Conservation (phyloP, 2,329 filamentous ascomycete species). For the Phyllosticta citribraziliensis region DNA sequence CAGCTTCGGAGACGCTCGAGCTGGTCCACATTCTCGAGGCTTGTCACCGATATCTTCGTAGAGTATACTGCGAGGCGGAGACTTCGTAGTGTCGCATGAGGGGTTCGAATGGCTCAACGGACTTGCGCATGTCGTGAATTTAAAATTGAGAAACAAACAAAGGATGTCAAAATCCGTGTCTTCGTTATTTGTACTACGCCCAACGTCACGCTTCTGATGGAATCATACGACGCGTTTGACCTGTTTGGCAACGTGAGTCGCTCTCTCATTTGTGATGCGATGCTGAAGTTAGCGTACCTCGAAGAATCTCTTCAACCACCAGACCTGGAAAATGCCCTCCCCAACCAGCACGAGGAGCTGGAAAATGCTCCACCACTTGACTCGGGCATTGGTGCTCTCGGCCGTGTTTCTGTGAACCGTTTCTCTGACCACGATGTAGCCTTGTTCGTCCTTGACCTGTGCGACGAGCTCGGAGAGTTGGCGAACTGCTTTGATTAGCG, state of each 20-base stretch:
- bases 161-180: background rate
- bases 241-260: conserved; percentile 22
- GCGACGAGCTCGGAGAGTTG: conserved; percentile 73
- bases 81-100: too few species aligned
- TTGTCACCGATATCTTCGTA: too few species aligned
- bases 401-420: conserved; percentile 92
- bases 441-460: conserved; percentile 95
- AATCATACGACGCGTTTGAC: conserved; percentile 55
- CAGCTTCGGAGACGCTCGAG: too few species aligned
- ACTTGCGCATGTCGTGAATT: too few species aligned
- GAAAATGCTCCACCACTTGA: conserved; percentile 99
- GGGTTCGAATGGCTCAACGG: too few species aligned
- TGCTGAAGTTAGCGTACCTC: conserved; percentile 47
- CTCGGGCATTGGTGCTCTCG: conserved; percentile 91
- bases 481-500: conserved; percentile 51
- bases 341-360: conserved; percentile 81
- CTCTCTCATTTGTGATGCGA: conserved; percentile 11
- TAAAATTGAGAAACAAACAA: background rate
- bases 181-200: conserved; percentile 7
- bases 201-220: background rate
- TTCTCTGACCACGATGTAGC: conserved; percentile 92
- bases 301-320: conserved; percentile 98
- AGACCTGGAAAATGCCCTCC: conserved; percentile 95
- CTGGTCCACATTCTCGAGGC: too few species aligned
- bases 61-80: too few species aligned